Conservation (phyloP, 805 yeast genomes). For the Suhomyces faveliae region DNA sequence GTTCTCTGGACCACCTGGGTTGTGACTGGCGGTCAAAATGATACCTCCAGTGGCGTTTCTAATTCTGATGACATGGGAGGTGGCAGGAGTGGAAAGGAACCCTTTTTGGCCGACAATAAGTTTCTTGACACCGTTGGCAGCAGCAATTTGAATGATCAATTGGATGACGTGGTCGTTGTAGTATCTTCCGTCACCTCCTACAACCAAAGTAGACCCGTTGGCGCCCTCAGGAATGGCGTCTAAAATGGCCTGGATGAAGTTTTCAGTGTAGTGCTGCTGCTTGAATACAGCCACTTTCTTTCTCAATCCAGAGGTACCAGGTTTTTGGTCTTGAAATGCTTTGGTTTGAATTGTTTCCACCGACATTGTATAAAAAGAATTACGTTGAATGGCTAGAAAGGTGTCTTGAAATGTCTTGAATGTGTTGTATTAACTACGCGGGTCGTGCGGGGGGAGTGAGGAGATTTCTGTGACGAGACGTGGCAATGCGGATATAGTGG, state of each 20-base stretch:
- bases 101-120: slow-evolving; percentile 87
- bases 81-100: slow-evolving; percentile 91
- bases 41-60: slow-evolving; percentile 85
- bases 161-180: slow-evolving; percentile 82
- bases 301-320: slow-evolving; percentile 96
- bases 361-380: neutral
- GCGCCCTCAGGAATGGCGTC: slow-evolving; percentile 90
- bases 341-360: slow-evolving; percentile 51
- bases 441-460: slow-evolving; percentile 1
- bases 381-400: neutral
- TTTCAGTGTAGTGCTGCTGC: slow-evolving; percentile 80
- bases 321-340: slow-evolving; percentile 88
- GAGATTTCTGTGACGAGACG: neutral
- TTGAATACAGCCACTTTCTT: slow-evolving; percentile 87
- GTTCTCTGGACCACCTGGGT: slow-evolving; percentile 93
- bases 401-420: neutral
- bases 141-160: slow-evolving; percentile 76
- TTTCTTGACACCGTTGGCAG: slow-evolving; percentile 87
- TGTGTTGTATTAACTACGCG: neutral
- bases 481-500: neutral
- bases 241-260: slow-evolving; percentile 84
- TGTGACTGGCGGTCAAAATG: slow-evolving; percentile 93
- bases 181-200: slow-evolving; percentile 97
- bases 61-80: slow-evolving; percentile 86
- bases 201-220: slow-evolving; percentile 68